Percentiles rank a stretch among this genome's conserved stretches.
Conservation (phyloP, 2,329 filamentous ascomycete species). For the Onygenales sp. region DNA sequence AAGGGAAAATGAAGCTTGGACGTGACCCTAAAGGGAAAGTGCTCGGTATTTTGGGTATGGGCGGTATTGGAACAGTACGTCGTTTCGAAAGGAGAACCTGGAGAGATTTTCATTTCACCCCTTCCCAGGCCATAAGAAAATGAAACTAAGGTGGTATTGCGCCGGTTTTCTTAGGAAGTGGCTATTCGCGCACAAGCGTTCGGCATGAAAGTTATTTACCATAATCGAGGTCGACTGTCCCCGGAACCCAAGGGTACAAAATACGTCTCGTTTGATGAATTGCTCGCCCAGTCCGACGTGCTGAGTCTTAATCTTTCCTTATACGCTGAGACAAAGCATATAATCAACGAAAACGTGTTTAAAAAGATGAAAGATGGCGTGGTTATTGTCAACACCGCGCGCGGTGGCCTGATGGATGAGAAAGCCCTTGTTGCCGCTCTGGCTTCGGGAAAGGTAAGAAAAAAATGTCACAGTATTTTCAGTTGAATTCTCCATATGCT, state of each 20-base stretch:
- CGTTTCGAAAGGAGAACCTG: neutral
- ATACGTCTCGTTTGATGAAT: conserved; percentile 38
- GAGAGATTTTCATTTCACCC: neutral
- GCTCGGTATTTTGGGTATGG: conserved; percentile 40
- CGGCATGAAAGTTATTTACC: conserved; percentile 39
- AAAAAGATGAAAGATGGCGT: conserved; percentile 26
- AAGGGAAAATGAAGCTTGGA: conserved; percentile 32
- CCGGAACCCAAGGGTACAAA: conserved; percentile 33
- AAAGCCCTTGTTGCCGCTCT: conserved; percentile 37
- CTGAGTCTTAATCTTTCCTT: conserved; percentile 37
- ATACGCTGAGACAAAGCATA: conserved; percentile 36
- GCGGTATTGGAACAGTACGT: conserved; percentile 37
- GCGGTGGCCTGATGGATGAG: conserved; percentile 31
- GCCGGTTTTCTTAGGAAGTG: conserved; percentile 28
- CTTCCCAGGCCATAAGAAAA: neutral
- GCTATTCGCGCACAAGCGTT: conserved; percentile 36
- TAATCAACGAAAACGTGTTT: conserved; percentile 37
- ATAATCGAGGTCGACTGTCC: conserved; percentile 35
- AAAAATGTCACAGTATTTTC: conserved; percentile 1
- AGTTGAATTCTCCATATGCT: neutral
- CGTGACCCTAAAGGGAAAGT: conserved; percentile 37
- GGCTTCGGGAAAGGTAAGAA: conserved; percentile 33
- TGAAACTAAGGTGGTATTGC: neutral
- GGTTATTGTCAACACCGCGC: conserved; percentile 27
- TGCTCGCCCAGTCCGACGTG: conserved; percentile 38